Evolutionary conservation across 208 protist species (phyloP).

Genomic region (Lotmaria passim): DNA sequence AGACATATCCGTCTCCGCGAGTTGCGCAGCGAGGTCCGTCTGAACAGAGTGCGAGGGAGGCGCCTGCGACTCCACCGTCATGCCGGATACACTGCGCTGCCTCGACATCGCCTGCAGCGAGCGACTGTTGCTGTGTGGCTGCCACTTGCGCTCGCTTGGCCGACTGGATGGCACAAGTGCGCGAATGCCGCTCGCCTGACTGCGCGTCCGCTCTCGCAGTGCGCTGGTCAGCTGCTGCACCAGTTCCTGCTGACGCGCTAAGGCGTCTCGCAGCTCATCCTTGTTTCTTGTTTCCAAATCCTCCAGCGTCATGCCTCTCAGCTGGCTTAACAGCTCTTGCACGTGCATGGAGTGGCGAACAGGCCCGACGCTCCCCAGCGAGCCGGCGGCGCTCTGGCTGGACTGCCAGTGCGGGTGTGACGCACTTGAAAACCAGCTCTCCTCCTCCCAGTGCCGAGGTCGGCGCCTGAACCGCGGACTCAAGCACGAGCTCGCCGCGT

Average conservation of each 20-base stretch:
- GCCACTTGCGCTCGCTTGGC: background rate
- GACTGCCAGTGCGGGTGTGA: constrained; percentile 19
- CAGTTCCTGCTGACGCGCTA: constrained; percentile 49
- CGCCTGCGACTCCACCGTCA: constrained; percentile 29
- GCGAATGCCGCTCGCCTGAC: background rate
- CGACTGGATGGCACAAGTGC: background rate
- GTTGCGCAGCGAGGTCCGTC: constrained; percentile 14
- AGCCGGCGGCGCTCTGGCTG: background rate
- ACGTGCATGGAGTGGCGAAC: constrained; percentile 4
- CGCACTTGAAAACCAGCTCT: constrained; percentile 46
- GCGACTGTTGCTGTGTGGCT: background rate
- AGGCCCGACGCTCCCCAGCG: background rate
- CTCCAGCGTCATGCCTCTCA: background rate
- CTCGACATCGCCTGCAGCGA: background rate
- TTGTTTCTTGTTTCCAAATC: constrained; percentile 24
- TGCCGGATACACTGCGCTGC: constrained; percentile 11
- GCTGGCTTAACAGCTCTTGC: constrained; percentile 12
- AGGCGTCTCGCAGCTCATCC: constrained; percentile 30
- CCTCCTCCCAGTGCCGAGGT: constrained; percentile 14
- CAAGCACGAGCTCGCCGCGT: constrained; percentile 15
- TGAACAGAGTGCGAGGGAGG: constrained; percentile 4
- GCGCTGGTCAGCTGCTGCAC: constrained; percentile 41
- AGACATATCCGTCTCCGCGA: constrained; percentile 36
- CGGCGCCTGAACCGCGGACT: background rate
- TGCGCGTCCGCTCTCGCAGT: constrained; percentile 21